phyloP scores from a whole-genome alignment of 345 rosid species.

The Anacardium occidentale region DNA sequence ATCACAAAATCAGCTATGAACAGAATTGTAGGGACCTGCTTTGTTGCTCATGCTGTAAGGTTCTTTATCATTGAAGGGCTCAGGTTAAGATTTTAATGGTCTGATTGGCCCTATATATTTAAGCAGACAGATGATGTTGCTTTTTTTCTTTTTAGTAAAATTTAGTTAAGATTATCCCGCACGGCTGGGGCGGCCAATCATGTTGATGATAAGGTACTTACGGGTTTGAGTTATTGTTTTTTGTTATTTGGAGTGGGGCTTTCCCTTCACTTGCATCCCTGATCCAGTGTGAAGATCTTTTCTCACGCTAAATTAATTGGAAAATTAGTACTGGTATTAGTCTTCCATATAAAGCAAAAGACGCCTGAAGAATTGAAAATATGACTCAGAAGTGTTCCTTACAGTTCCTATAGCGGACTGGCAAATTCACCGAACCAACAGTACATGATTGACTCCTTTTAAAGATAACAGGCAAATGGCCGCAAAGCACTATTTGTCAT shows the following conservation, averaged over 20 bases:
- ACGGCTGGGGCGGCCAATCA: neutral
- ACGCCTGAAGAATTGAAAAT: no score
- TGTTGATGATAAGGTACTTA: no score
- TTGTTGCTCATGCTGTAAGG: conserved; percentile 57
- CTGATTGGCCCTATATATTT: neutral
- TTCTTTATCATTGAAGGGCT: conserved; percentile 41
- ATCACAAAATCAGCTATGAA: conserved; percentile 47
- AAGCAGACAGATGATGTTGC: neutral
- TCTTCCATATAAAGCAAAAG: no score
- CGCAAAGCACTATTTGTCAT: no score
- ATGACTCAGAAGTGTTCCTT: no score
- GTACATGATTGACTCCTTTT: no score
- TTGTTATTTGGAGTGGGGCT: neutral
- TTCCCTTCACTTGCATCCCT: neutral
- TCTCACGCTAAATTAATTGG: no score
- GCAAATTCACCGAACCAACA: no score
- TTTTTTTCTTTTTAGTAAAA: neutral
- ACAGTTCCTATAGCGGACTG: no score
- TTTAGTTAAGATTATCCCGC: neutral
- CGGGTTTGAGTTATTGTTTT: neutral
- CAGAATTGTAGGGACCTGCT: conserved; percentile 58
- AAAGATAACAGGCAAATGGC: no score
- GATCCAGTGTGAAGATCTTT: no score
- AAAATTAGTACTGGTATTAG: no score
- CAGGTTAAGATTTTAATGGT: conserved; percentile 13